Conservation (phyloP, 176 grass and related monocot genomes). For the Canna indica region DNA sequence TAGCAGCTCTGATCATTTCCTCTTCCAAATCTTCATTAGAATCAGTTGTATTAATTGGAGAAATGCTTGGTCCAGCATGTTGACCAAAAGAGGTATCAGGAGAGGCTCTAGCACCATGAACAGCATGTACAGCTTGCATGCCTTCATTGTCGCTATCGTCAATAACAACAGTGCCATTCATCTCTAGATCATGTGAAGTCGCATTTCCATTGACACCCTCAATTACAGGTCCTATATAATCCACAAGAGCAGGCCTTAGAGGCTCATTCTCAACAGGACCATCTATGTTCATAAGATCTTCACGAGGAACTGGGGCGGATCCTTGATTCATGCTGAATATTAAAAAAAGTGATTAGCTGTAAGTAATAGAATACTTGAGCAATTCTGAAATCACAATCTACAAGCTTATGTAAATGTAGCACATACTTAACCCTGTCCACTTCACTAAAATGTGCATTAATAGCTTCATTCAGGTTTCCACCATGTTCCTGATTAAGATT, state of each 20-base stretch:
- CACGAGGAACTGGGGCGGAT: slow-evolving; percentile 26
- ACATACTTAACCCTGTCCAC: slow-evolving; percentile 58
- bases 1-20: slow-evolving; percentile 87
- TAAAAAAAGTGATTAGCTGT: slow-evolving; percentile 26
- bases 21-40: slow-evolving; percentile 93
- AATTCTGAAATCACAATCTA: background rate
- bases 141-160: slow-evolving; percentile 54
- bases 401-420: slow-evolving; percentile 5
- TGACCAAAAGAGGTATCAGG: slow-evolving; percentile 20
- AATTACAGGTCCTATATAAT: slow-evolving; percentile 51
- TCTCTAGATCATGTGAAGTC: slow-evolving; percentile 44
- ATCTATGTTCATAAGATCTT: slow-evolving; percentile 66
- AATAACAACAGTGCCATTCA: slow-evolving; percentile 55
- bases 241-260: slow-evolving; percentile 27
- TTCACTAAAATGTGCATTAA: slow-evolving; percentile 86
- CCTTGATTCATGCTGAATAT: slow-evolving; percentile 42
- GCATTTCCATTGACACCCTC: slow-evolving; percentile 70
- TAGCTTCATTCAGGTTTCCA: slow-evolving; percentile 82
- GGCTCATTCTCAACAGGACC: slow-evolving; percentile 32
- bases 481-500: slow-evolving; percentile 50
- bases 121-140: slow-evolving; percentile 26
- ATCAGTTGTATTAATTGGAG: slow-evolving; percentile 37
- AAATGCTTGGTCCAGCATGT: slow-evolving; percentile 44
- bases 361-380: background rate
- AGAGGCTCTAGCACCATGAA: slow-evolving; percentile 29